Evolutionary conservation across 2,329 filamentous ascomycete species (phyloP).

Genomic region (Ceratocystis diversiconidia): DNA sequence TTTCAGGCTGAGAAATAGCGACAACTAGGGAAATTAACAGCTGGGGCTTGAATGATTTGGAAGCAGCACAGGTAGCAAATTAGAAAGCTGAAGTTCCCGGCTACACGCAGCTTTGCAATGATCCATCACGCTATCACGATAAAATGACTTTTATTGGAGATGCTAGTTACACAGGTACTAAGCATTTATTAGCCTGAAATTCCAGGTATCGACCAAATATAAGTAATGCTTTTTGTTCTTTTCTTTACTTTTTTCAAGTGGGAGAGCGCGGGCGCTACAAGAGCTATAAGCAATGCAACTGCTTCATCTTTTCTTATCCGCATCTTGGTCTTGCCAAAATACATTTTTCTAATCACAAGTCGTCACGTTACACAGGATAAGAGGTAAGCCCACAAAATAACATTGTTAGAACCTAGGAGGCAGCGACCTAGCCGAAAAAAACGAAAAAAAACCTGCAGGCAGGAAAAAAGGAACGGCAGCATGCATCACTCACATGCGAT

Average conservation of each 20-base stretch:
- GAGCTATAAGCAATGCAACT: too few species aligned
- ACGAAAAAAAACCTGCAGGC: neutral
- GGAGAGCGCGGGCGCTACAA: neutral
- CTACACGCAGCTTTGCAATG: constrained; percentile 2
- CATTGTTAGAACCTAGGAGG: neutral
- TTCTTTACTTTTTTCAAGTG: neutral
- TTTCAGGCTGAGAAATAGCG: too few species aligned
- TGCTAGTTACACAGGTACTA: neutral
- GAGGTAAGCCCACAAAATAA: neutral
- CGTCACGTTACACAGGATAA: neutral
- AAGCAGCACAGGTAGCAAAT: neutral
- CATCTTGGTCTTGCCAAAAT: neutral
- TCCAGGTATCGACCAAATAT: neutral
- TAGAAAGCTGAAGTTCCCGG: neutral
- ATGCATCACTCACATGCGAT: neutral
- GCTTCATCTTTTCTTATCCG: neutral
- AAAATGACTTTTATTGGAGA: neutral
- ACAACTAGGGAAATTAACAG: neutral
- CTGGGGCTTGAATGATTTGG: neutral
- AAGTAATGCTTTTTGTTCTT: too few species aligned
- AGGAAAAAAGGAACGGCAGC: neutral
- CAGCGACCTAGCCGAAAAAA: too few species aligned
- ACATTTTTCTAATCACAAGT: neutral
- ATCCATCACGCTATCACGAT: neutral
- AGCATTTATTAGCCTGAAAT: neutral